These are phyloP conservation scores for Hanseniaspora osmophila DNA, from an alignment of 805 yeast genomes.

Conservation along the genomic window DNA sequence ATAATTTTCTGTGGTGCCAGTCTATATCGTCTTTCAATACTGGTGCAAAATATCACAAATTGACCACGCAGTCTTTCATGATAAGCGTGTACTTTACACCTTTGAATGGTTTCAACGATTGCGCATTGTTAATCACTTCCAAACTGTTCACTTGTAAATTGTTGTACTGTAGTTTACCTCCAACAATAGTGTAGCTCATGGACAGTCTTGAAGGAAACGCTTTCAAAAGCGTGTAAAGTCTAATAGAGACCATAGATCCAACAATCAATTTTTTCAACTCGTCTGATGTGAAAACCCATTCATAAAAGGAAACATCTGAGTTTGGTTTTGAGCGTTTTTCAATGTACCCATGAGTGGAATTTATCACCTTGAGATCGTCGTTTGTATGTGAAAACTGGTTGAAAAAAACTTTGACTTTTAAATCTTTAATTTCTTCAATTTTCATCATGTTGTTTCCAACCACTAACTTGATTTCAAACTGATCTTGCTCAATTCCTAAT, in stretches of 20 bases:
- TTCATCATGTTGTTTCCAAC: background rate
- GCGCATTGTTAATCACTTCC: background rate
- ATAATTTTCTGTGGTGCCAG: too few relatives aligned
- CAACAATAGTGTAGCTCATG: background rate
- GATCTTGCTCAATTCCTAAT: conserved; percentile 25
- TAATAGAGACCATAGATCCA: background rate
- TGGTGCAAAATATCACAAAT: background rate
- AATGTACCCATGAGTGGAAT: background rate
- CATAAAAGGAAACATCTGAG: background rate
- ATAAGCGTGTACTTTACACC: conserved; percentile 75
- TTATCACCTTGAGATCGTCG: background rate
- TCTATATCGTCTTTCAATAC: background rate
- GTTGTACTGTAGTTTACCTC: background rate
- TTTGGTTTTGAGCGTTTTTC: background rate
- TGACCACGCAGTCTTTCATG: background rate
- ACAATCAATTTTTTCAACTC: background rate
- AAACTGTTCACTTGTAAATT: background rate
- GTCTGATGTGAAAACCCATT: background rate
- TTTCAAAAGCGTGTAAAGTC: background rate
- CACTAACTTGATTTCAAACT: conserved; percentile 20
- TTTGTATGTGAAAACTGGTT: background rate
- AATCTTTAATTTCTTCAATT: background rate
- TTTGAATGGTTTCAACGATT: conserved; percentile 63
- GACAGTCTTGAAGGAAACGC: background rate
- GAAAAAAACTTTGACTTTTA: background rate